Conservation (phyloP, 345 rosid genomes). For the Sisymbrium altissimum region DNA sequence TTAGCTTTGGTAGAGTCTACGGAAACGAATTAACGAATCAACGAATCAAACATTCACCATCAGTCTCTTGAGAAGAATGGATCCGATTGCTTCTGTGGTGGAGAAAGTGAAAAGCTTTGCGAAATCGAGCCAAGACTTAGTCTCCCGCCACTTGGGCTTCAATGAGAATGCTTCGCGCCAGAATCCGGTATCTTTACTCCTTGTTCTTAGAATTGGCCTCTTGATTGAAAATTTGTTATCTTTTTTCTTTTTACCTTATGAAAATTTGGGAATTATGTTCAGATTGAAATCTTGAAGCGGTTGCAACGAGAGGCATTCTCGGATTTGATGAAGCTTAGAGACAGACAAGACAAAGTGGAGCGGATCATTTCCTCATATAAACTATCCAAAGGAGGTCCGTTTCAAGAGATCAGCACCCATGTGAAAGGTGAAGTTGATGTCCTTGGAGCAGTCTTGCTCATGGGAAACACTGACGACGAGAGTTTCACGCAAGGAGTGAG, state of each 20-base stretch:
- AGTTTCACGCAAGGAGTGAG: slow-evolving; percentile 52
- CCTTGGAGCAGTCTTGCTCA: slow-evolving; percentile 58
- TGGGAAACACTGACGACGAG: slow-evolving; percentile 45
- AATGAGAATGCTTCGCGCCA: slow-evolving; percentile 41
- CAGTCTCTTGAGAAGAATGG: slow-evolving; percentile 38
- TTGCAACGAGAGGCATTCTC: slow-evolving; percentile 87
- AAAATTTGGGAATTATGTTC: slow-evolving; percentile 29
- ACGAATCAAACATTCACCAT: too few relatives aligned
- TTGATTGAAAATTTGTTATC: too few relatives aligned
- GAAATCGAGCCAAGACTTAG: slow-evolving; percentile 46
- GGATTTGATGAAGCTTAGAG: slow-evolving; percentile 80
- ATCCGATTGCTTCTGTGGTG: slow-evolving; percentile 45
- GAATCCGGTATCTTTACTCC: slow-evolving; percentile 51
- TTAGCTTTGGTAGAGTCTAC: background rate
- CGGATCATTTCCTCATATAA: slow-evolving; percentile 51
- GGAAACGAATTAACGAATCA: too few relatives aligned
- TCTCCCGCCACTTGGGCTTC: slow-evolving; percentile 42
- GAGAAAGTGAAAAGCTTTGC: slow-evolving; percentile 51
- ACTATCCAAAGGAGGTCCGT: slow-evolving; percentile 52
- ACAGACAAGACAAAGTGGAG: slow-evolving; percentile 86
- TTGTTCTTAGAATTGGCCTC: too few relatives aligned
- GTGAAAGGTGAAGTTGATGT: slow-evolving; percentile 71
- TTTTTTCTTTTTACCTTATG: too few relatives aligned
- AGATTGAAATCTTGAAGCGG: slow-evolving; percentile 95
- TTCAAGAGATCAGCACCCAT: slow-evolving; percentile 61